Evolutionary conservation across 176 grass and related monocot species (phyloP), one percentile per base, ranked within the genome.

Genomic region (Pontederia crassipes): DNA sequence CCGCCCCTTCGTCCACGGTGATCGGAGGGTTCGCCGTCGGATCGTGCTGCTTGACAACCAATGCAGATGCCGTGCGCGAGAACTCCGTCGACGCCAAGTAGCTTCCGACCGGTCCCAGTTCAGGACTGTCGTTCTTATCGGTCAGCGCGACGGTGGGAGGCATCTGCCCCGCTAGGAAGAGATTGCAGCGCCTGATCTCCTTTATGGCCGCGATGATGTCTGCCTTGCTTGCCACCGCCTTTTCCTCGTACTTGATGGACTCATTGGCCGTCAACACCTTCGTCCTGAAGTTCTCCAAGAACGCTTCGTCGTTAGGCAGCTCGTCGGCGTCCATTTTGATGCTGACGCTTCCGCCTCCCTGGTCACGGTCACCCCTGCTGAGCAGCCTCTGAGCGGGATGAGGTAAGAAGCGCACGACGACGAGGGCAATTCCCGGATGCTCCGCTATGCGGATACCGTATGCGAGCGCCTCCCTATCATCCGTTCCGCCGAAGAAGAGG

Each of bases 41-140:
- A 61, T 77, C 73, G 17, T 72, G 69, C 67, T 82, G 79, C 67
- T 77, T 82, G n/a, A 82, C 57, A 13, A 77, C 79, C 12, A 82
- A 47, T 18, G 67, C 73, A 12, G 79, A 81, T 24, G 79, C 73
- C 63, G 72, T 40, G 8, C 57, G 50, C n/a, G 79, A 82, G 70
- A 82, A 82, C 58, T 77, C 67, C 18, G 73, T 61, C 65, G 53
- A 12, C 11, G 79, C 73, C 54, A 82, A 52, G 67, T 82, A 82
- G 7, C 61, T 59, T 15, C 73, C 79, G 8, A 77, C 79, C 55
- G 79, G 73, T 48, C 62, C 46, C 17, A 18, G 0, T 13, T 12
- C 16, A 17, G 46, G 2, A 45, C 46, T 2, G 47, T 26, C 17
- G n/a, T 3, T 11, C 47, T 27, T 51, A 4, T 65, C 62, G 2